Conservation (phyloP, 2,329 filamentous ascomycete species). For the Ophidiomyces ophidiicola region DNA sequence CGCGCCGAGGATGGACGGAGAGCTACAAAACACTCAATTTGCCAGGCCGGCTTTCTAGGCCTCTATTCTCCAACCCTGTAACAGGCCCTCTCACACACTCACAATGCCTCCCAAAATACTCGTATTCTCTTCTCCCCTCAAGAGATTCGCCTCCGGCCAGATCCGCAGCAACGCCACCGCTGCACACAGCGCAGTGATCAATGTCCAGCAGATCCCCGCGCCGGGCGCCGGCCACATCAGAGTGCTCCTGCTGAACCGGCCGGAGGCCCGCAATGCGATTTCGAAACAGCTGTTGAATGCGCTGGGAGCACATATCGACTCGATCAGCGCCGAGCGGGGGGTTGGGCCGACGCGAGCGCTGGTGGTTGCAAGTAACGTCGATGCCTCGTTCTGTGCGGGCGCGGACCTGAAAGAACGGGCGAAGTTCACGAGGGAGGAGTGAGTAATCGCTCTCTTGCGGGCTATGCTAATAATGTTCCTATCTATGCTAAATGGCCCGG, state of each 20-base stretch:
- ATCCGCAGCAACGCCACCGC: constrained; percentile 23
- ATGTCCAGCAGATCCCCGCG: constrained; percentile 62
- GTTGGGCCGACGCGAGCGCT: constrained; percentile 60
- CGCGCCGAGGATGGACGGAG: constrained; percentile 3
- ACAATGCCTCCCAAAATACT: constrained; percentile 24
- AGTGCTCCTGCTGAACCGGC: constrained; percentile 76
- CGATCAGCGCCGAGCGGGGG: constrained; percentile 50
- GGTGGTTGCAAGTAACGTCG: constrained; percentile 72
- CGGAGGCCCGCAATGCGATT: constrained; percentile 78
- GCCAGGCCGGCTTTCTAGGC: too few relatives aligned
- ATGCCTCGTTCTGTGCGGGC: constrained; percentile 81
- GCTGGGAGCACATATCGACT: constrained; percentile 59
- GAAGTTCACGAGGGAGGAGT: constrained; percentile 68
- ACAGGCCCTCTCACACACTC: background rate
- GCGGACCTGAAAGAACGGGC: constrained; percentile 85
- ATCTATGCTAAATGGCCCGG: too few relatives aligned
- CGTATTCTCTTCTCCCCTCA: constrained; percentile 18
- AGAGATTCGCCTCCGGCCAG: constrained; percentile 17
- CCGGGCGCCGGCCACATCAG: constrained; percentile 73
- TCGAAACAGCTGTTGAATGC: constrained; percentile 63
- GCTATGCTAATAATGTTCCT: too few relatives aligned
- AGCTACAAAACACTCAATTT: too few relatives aligned
- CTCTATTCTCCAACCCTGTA: background rate
- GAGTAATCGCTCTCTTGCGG: constrained; percentile 25
- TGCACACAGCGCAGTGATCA: constrained; percentile 38